Evolutionary conservation across 495 filamentous ascomycete species (phyloP).

Genomic region (Penicillium antarcticum): DNA sequence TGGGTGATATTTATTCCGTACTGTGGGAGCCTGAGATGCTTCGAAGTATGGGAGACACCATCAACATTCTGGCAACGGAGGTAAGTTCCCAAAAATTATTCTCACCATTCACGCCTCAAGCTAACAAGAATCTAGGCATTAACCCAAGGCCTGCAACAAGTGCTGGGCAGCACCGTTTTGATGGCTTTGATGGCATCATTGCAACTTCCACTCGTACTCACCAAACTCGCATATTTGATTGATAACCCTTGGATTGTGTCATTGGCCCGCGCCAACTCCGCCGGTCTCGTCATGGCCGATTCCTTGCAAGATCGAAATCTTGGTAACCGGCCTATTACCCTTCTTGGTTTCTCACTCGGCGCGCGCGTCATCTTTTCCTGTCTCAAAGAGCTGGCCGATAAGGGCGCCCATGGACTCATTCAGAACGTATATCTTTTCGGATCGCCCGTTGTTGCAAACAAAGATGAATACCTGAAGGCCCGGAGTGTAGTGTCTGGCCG

Average conservation of each 20-base stretch:
- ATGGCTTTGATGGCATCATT: conserved; percentile 87
- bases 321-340: conserved; percentile 83
- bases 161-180: conserved; percentile 86
- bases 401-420: conserved; percentile 85
- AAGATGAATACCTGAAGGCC: conserved; percentile 82
- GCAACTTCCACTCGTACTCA: conserved; percentile 87
- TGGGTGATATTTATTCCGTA: conserved; percentile 98
- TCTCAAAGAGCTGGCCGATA: conserved; percentile 78
- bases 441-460: conserved; percentile 85
- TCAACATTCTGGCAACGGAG: conserved; percentile 97
- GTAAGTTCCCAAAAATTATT: conserved; percentile 44
- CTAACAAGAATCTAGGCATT: conserved; percentile 61
- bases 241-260: conserved; percentile 99
- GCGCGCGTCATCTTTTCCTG: conserved; percentile 91
- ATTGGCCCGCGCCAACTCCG: conserved; percentile 78
- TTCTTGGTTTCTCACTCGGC: conserved; percentile 96
- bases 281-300: conserved; percentile 93
- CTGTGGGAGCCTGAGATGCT: conserved; percentile 99
- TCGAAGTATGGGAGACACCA: conserved; percentile 93
- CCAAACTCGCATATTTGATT: conserved; percentile 94
- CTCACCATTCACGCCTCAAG: background rate
- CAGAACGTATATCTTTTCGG: conserved; percentile 97
- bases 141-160: conserved; percentile 93
- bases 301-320: conserved; percentile 90
- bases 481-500: conserved; percentile 80